These are phyloP conservation scores for Carpinus viminea DNA, from an alignment of 306 rosid genomes.

Conservation along the genomic window DNA sequence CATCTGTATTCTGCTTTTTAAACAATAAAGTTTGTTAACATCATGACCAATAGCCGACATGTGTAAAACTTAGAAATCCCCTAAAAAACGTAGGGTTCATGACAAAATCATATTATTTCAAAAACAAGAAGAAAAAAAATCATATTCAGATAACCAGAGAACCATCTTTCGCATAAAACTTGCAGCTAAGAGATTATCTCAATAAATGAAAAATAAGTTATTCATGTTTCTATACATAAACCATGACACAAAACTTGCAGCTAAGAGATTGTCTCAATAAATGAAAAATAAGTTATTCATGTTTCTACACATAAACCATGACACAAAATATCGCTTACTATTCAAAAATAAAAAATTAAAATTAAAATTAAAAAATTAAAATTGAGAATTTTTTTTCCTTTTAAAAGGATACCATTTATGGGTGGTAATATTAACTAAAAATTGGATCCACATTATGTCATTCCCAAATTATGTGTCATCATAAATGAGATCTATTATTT, in stretches of 20 bases:
- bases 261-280: neutral
- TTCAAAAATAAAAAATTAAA: neutral
- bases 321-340: neutral
- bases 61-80: neutral
- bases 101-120: neutral
- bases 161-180: neutral
- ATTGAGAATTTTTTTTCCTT: neutral
- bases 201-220: neutral
- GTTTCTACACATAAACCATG: neutral
- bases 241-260: neutral
- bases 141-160: neutral
- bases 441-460: neutral
- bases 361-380: neutral
- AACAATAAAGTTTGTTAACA: slow-evolving; percentile 2
- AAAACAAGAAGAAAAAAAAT: neutral
- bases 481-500: too few relatives aligned
- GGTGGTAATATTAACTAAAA: neutral
- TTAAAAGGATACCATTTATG: neutral
- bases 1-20: neutral
- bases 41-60: slow-evolving; percentile 1
- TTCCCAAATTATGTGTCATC: neutral
- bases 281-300: neutral
- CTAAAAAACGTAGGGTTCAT: neutral
- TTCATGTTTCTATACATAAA: neutral
- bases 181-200: neutral